Evolutionary conservation across 495 filamentous ascomycete species (phyloP), one percentile per base, ranked within the genome.

Genomic region (Aspergillus mulundensis): DNA sequence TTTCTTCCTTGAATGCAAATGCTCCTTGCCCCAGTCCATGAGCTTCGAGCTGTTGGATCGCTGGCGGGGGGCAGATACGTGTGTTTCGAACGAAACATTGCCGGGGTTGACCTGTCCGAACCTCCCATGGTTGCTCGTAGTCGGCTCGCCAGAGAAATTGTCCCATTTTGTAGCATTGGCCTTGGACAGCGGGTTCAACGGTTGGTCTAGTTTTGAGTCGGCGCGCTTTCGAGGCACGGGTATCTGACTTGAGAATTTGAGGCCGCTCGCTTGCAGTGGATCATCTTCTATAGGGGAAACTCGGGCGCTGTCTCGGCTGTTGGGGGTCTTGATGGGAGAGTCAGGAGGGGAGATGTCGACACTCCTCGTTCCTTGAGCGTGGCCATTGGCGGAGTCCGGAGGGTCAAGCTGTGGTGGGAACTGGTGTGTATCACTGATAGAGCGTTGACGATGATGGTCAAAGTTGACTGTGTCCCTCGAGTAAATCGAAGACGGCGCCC

Each of bases 131-230:
- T 66, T 56, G 44, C 60, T 70, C 1, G 63, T 65, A 7, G 75
- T 78, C 38, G 77, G 75, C 45, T 80, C 78, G 7, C 74, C 75
- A 1, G 80, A 77, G 55, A 72, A 79, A 39, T 71, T 70, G 66
- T 82, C 76, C 78, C 76, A 78, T 58, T 66, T 65, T 5, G 75
- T 74, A 44, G 55, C 39, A 42, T 62, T 34, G 14, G 5, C 45
- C 47, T 14, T 68, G 36, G 46, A 64, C 24, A 57, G 56, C 25
- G 54, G 41, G 46, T 64, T 57, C 24, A 40, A 10, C 16, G 47
- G 59, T 19, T 24, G 36, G 7, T 50, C 58, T 8, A 53, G n/a
- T 8, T 51, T 51, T 14, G 57, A 56, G 20, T 45, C 48, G 16
- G 43, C 50, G 14, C 54, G 54, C 38, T 64, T 63, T 44, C 65